These are phyloP conservation scores for Stygiomarasmius scandens DNA, from an alignment of 1,284 basidiomycete species.

Conservation along the genomic window DNA sequence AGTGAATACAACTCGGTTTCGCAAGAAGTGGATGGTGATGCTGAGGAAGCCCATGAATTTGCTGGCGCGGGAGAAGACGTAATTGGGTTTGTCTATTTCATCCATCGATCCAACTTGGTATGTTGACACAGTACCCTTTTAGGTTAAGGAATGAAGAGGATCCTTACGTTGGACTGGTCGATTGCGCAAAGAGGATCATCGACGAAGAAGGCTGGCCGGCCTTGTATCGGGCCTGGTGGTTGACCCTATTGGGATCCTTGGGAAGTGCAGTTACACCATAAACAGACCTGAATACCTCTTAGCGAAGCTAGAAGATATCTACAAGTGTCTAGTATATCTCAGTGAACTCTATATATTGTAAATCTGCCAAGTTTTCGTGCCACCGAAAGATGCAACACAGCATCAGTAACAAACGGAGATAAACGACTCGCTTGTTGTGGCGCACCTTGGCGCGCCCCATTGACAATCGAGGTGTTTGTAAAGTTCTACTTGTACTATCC, in stretches of 20 bases:
- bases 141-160: constrained; percentile 82
- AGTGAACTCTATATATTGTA: too few relatives aligned
- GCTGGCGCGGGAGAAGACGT: constrained; percentile 85
- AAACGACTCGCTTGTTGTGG: too few relatives aligned
- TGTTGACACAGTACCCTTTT: constrained; percentile 9
- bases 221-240: constrained; percentile 88
- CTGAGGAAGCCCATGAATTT: constrained; percentile 68
- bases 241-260: constrained; percentile 73
- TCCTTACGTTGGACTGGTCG: constrained; percentile 80
- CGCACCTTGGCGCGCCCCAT: too few relatives aligned
- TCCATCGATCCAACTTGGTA: background rate
- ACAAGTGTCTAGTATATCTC: too few relatives aligned
- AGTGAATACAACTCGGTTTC: constrained; percentile 71
- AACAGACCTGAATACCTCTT: too few relatives aligned
- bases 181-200: constrained; percentile 80
- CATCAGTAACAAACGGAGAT: too few relatives aligned
- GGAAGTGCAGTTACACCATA: constrained; percentile 53
- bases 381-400: too few relatives aligned
- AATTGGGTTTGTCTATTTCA: constrained; percentile 62
- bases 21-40: constrained; percentile 72
- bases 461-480: too few relatives aligned
- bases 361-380: too few relatives aligned
- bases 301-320: background rate
- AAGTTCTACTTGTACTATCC: too few relatives aligned
- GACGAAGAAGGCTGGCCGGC: constrained; percentile 81